phyloP scores from a whole-genome alignment of 2,329 filamentous ascomycete species.

The Pseudogymnoascus sp. region DNA sequence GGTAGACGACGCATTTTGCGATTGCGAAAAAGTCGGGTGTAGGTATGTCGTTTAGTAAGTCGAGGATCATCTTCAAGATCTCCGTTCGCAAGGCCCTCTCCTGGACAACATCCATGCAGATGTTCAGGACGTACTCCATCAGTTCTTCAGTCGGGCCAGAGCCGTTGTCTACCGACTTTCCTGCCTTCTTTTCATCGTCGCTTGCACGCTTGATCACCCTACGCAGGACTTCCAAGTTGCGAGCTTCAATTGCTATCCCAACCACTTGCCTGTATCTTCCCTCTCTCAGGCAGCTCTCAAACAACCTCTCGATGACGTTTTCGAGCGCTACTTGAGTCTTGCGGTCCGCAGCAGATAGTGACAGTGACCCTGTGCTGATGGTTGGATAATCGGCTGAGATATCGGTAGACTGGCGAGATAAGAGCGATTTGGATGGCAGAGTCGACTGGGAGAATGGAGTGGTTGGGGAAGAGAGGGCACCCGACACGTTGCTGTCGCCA shows the following conservation, averaged over 20 bases:
- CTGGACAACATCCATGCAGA: slow-evolving; percentile 97
- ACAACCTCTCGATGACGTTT: slow-evolving; percentile 75
- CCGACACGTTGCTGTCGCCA: slow-evolving; percentile 52
- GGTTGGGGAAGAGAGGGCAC: slow-evolving; percentile 70
- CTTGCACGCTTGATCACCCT: slow-evolving; percentile 82
- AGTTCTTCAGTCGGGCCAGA: slow-evolving; percentile 71
- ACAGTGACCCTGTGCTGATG: slow-evolving; percentile 25
- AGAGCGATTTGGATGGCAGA: slow-evolving; percentile 83
- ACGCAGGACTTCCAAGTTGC: slow-evolving; percentile 79
- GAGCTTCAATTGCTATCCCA: slow-evolving; percentile 90
- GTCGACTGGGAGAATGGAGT: slow-evolving; percentile 93
- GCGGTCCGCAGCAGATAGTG: slow-evolving; percentile 44
- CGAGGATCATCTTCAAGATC: slow-evolving; percentile 86
- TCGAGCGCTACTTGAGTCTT: slow-evolving; percentile 74
- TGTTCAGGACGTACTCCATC: slow-evolving; percentile 91
- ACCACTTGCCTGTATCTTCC: slow-evolving; percentile 92
- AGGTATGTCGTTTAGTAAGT: slow-evolving; percentile 85
- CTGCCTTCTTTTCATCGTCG: slow-evolving; percentile 67
- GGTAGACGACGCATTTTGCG: slow-evolving; percentile 92
- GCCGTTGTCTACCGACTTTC: slow-evolving; percentile 45
- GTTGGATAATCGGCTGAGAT: slow-evolving; percentile 46
- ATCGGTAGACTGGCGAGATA: slow-evolving; percentile 70
- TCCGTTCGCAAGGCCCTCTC: slow-evolving; percentile 75
- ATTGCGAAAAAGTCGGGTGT: slow-evolving; percentile 96
- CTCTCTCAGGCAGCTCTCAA: slow-evolving; percentile 78